A percentile compares a stretch with the other conserved stretches of the same genome.
Evolutionary conservation across 257 asterid genomes (phyloP).

Genomic region (Nicotiana otophora): DNA sequence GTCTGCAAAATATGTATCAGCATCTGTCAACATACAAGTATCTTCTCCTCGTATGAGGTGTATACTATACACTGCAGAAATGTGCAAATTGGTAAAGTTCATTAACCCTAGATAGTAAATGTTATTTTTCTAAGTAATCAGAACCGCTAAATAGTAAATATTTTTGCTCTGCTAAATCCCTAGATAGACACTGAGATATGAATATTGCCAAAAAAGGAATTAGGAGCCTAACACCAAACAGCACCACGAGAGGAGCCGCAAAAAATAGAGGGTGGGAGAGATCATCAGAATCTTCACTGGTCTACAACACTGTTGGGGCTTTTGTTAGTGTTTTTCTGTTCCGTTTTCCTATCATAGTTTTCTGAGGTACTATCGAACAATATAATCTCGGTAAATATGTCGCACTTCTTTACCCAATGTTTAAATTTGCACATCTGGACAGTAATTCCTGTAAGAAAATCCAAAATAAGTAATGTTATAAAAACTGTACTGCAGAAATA

Average conservation of each 20-base stretch:
- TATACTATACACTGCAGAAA: neutral
- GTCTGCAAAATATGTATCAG: neutral
- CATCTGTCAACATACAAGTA: neutral
- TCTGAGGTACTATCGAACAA: neutral
- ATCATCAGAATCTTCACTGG: conserved; percentile 4
- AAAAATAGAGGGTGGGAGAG: conserved; percentile 2
- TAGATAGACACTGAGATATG: neutral
- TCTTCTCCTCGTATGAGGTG: neutral
- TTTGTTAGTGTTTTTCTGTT: neutral
- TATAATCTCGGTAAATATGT: neutral
- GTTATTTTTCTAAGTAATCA: too few relatives aligned
- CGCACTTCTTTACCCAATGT: conserved; percentile 1
- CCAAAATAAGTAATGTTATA: neutral
- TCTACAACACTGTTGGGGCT: neutral
- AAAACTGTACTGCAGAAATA: neutral
- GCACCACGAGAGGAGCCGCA: conserved; percentile 4
- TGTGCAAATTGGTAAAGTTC: neutral
- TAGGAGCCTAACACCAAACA: neutral
- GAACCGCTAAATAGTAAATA: neutral
- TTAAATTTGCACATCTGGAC: conserved; percentile 11
- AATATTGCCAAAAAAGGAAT: neutral
- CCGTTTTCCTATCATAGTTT: neutral
- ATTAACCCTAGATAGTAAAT: neutral
- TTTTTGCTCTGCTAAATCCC: neutral
- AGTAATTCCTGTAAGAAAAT: conserved; percentile 11